These are phyloP conservation scores for Postia placenta DNA, from an alignment of 768 basidiomycete species.

Conservation along the genomic window DNA sequence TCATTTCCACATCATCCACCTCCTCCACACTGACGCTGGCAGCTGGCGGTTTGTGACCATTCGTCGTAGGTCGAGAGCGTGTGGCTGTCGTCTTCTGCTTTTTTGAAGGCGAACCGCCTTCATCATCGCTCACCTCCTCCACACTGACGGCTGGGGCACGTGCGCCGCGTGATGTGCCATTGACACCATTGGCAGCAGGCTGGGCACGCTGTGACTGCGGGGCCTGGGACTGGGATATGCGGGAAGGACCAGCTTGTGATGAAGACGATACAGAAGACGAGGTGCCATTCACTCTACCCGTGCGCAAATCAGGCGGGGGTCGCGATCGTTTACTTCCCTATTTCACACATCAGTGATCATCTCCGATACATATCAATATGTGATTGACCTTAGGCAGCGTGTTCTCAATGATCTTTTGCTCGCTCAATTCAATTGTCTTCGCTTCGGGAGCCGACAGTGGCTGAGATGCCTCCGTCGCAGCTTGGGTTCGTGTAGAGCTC, in stretches of 20 bases:
- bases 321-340: slow-evolving; percentile 77
- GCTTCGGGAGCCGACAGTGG: slow-evolving; percentile 26
- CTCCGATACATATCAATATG: too few relatives aligned
- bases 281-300: slow-evolving; percentile 27
- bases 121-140: slow-evolving; percentile 34
- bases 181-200: slow-evolving; percentile 8
- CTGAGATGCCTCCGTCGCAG: slow-evolving; percentile 14
- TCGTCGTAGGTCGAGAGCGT: slow-evolving; percentile 1
- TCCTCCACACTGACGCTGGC: slow-evolving; percentile 23
- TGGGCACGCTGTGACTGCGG: slow-evolving; percentile 17
- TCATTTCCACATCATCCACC: slow-evolving; percentile 28
- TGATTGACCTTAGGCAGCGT: slow-evolving; percentile 69
- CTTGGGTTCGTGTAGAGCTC: slow-evolving; percentile 26
- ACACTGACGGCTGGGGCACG: slow-evolving; percentile 15
- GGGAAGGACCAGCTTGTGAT: not conserved
- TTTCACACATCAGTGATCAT: not conserved
- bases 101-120: slow-evolving; percentile 36
- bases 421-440: slow-evolving; percentile 31
- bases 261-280: slow-evolving; percentile 7
- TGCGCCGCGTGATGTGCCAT: not conserved
- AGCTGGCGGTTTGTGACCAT: not conserved
- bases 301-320: slow-evolving; percentile 48
- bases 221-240: slow-evolving; percentile 14
- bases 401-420: slow-evolving; percentile 71
- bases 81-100: slow-evolving; percentile 36